These are phyloP conservation scores for Aspergillus nomiae DNA, from an alignment of 2,329 filamentous ascomycete species.

Conservation along the genomic window DNA sequence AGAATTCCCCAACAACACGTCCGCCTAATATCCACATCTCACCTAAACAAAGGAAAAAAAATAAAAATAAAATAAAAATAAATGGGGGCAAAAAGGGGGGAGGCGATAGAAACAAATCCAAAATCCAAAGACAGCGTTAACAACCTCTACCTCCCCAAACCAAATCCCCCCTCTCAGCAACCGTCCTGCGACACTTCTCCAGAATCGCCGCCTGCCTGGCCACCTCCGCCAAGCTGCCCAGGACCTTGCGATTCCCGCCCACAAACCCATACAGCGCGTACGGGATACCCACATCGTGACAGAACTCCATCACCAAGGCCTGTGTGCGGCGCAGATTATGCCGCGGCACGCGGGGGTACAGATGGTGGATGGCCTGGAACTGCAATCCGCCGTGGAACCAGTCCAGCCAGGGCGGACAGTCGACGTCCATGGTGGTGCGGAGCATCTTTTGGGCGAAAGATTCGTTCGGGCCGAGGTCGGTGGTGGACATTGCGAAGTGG, in stretches of 20 bases:
- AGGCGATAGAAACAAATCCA: too few species aligned
- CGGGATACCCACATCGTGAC: constrained; percentile 74
- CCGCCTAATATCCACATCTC: background rate
- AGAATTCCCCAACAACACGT: background rate
- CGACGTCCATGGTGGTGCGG: constrained; percentile 88
- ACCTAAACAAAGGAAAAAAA: background rate
- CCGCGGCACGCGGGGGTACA: constrained; percentile 77
- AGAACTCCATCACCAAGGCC: constrained; percentile 75
- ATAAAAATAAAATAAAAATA: too few species aligned
- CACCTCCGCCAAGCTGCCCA: constrained; percentile 72
- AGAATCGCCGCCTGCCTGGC: constrained; percentile 73
- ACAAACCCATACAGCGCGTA: constrained; percentile 84
- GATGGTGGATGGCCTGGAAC: constrained; percentile 83
- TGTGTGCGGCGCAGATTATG: constrained; percentile 78
- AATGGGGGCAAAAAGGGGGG: too few species aligned
- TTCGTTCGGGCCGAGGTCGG: constrained; percentile 76
- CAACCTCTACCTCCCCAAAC: too few species aligned
- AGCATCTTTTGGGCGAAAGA: constrained; percentile 88
- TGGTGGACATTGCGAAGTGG: constrained; percentile 88
- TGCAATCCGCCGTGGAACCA: constrained; percentile 85
- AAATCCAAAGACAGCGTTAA: too few species aligned
- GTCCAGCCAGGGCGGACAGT: constrained; percentile 82
- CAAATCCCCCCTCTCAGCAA: constrained; percentile 12
- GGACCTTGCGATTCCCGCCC: constrained; percentile 74
- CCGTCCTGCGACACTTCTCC: constrained; percentile 64